phyloP scores from a whole-genome alignment of 2,329 filamentous ascomycete genomes.

The Lachnellula cervina region DNA sequence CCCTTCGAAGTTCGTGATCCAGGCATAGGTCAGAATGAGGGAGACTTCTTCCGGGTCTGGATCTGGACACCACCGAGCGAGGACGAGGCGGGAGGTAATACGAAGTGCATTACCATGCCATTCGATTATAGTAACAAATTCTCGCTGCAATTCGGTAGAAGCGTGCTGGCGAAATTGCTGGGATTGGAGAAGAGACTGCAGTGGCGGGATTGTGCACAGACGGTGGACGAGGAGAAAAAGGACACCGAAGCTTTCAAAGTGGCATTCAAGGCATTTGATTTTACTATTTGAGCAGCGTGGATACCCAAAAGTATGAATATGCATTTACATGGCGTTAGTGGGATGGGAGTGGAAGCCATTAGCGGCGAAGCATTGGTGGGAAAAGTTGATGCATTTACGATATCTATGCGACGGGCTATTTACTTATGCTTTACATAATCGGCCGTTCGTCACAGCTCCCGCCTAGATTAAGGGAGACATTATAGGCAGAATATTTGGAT shows the following conservation, averaged over 20 bases:
- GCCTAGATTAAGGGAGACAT: too few relatives aligned
- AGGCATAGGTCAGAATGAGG: constrained; percentile 45
- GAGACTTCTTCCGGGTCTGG: constrained; percentile 78
- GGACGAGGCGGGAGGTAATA: constrained; percentile 38
- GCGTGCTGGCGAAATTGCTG: constrained; percentile 83
- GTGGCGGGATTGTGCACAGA: constrained; percentile 83
- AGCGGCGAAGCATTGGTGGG: neutral
- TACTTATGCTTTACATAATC: too few relatives aligned
- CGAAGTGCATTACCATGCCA: constrained; percentile 69
- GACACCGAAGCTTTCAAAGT: constrained; percentile 77
- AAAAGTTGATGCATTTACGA: neutral
- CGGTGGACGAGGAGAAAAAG: constrained; percentile 67
- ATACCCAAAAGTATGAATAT: neutral
- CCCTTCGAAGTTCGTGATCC: constrained; percentile 45
- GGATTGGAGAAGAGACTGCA: constrained; percentile 71
- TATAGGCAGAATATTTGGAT: too few relatives aligned
- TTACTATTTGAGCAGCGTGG: constrained; percentile 36
- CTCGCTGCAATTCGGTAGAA: constrained; percentile 83
- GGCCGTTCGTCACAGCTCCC: too few relatives aligned
- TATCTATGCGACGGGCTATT: neutral
- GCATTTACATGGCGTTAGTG: neutral
- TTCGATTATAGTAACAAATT: constrained; percentile 71
- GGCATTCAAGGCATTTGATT: constrained; percentile 83
- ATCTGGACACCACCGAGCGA: constrained; percentile 59
- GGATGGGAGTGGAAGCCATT: neutral